A percentile compares a stretch with the other conserved stretches of the same genome.
These are phyloP conservation scores for Dryadomyces quercus-mongolicae DNA, from an alignment of 2,329 filamentous ascomycete species.

Conservation along the genomic window DNA sequence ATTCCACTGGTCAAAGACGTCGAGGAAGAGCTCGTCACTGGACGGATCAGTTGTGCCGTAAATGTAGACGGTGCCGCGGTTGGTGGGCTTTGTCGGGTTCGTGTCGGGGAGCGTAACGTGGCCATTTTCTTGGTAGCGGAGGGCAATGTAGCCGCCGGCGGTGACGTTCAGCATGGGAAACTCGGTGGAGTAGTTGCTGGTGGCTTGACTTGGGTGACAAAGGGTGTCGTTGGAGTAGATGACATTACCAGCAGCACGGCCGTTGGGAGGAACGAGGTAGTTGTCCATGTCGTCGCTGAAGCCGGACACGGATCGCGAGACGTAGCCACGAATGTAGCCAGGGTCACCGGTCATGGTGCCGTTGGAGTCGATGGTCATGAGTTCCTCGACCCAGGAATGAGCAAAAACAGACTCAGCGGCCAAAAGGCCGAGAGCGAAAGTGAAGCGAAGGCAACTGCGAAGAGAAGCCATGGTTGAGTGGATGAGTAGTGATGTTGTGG, in stretches of 20 bases:
- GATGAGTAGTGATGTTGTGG: neutral
- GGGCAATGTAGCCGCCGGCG: conserved; percentile 51
- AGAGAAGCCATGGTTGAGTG: conserved; percentile 4
- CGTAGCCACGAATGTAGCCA: conserved; percentile 66
- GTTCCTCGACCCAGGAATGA: conserved; percentile 76
- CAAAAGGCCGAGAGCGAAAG: neutral
- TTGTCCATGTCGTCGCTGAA: conserved; percentile 48
- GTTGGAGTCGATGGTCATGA: conserved; percentile 58
- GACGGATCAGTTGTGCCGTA: conserved; percentile 57
- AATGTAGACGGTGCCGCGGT: conserved; percentile 61
- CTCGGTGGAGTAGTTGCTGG: conserved; percentile 40
- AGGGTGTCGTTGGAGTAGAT: conserved; percentile 41
- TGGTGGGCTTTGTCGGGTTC: conserved; percentile 46
- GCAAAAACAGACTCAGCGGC: conserved; percentile 24
- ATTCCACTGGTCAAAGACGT: conserved; percentile 72
- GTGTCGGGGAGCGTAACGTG: conserved; percentile 52
- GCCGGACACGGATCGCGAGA: conserved; percentile 40
- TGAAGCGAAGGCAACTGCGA: neutral
- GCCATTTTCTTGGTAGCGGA: conserved; percentile 64
- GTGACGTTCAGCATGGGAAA: conserved; percentile 51
- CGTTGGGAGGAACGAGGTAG: conserved; percentile 49
- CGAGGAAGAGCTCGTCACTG: conserved; percentile 32
- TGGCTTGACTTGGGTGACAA: conserved; percentile 52
- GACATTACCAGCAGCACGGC: conserved; percentile 31
- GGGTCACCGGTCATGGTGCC: conserved; percentile 58